Base-by-base conservation (phyloP, 2,329 filamentous ascomycete genomes). In the Aspergillus eucalypticola region DNA sequence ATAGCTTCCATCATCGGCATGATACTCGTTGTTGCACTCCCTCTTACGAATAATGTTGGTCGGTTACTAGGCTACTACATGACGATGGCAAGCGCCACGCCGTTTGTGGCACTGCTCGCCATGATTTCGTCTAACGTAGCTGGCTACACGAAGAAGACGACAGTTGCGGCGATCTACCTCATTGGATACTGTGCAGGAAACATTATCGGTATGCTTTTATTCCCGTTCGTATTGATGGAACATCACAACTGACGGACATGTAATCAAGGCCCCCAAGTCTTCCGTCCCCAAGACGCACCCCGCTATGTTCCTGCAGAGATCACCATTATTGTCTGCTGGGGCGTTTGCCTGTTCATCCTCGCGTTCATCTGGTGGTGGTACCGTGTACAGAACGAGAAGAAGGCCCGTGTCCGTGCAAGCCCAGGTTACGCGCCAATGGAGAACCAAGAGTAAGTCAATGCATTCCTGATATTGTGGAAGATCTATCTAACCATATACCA, bases 11-110 rank as follows among this genome's bases (percentile, higher is more conserved):
- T 87, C n/a, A 60, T 88, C 1, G 87, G 87, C 44, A 83, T 88
- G 76, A 75, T 87, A 1, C 79, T 90, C n/a, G 86, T 90, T 60
- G 83, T 88, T 8, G 85, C 84, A 2, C 76, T 90, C 3, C 86
- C 86, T 0, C 70, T 85, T 3, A 71, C 75, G n/a, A 85, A 85
- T 65, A 84, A 83, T 61, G 79, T 76, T 2, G 88, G 87, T 10
- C 80, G 85, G 0, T 77, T 89, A 10, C 81, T 86, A 2, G 87
- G 86, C 0, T 90, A 88, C 71, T 90, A 90, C 73, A 75, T 90
- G 54, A 88, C 85, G 0, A 82, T 85, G 67, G 82, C 85, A 1
- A 80, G 79, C 10, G 82, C 87, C 0, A 86, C 85, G 0, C 80
- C 85, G 0, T 90, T 90, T 62, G 87, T 89, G 0, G 85, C 85